Conservation (phyloP, 495 filamentous ascomycete genomes). For the Tuber indicum region DNA sequence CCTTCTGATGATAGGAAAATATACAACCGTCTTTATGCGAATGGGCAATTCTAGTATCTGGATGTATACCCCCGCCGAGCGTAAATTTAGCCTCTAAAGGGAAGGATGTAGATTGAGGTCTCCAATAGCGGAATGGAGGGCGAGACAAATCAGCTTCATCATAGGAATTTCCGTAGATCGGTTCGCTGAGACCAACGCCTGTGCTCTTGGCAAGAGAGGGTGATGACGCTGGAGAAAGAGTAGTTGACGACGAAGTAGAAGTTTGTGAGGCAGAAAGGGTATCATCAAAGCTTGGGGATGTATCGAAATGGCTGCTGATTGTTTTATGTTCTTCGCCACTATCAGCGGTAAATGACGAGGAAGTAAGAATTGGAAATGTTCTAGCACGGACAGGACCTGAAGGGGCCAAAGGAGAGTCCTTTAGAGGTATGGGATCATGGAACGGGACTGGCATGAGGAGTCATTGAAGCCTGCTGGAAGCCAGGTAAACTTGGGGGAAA, state of each 20-base stretch:
- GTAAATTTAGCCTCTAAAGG: conserved; percentile 34
- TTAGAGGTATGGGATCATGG: conserved; percentile 43
- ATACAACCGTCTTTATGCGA: background rate
- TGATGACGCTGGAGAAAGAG: conserved; percentile 17
- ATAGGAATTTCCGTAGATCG: conserved; percentile 6
- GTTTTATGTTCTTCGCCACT: conserved; percentile 21
- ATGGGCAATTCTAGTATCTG: conserved; percentile 10
- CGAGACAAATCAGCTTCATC: conserved; percentile 26
- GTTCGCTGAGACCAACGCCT: conserved; percentile 13
- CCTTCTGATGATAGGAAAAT: background rate
- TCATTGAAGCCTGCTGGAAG: conserved; percentile 42
- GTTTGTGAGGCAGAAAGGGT: background rate
- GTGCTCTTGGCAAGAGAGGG: conserved; percentile 17
- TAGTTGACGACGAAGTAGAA: conserved; percentile 17
- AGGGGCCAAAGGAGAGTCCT: conserved; percentile 45
- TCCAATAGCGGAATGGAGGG: conserved; percentile 34
- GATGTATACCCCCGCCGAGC: conserved; percentile 29
- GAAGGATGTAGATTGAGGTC: conserved; percentile 35
- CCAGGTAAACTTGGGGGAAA: conserved; percentile 32
- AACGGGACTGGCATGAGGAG: conserved; percentile 43
- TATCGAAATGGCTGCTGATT: conserved; percentile 2
- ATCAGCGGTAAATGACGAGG: conserved; percentile 22
- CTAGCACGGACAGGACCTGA: conserved; percentile 51
- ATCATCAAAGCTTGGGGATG: background rate
- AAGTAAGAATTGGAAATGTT: conserved; percentile 32